Percentiles rank a stretch among this genome's conserved stretches.
These are phyloP conservation scores for Dryadomyces sulphureus DNA, from an alignment of 2,329 filamentous ascomycete species.

Conservation along the genomic window DNA sequence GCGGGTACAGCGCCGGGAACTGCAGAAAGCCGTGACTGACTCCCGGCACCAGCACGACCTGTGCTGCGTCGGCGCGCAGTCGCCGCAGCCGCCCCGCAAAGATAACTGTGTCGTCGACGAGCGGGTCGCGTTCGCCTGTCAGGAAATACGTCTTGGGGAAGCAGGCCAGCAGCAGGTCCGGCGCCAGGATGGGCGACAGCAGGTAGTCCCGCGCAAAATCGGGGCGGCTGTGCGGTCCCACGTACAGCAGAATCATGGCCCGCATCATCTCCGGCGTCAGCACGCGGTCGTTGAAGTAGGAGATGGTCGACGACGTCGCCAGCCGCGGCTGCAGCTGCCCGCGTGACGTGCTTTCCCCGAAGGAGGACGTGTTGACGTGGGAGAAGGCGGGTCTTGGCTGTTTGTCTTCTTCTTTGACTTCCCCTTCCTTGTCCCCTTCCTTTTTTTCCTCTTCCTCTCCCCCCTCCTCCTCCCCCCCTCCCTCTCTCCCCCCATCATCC, in stretches of 20 bases:
- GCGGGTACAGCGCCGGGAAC: conserved; percentile 75
- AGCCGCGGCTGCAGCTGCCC: conserved; percentile 61
- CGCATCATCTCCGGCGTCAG: conserved; percentile 97
- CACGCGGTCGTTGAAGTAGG: conserved; percentile 92
- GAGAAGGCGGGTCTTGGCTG: conserved; percentile 9
- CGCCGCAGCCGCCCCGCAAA: conserved; percentile 81
- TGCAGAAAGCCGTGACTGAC: conserved; percentile 91
- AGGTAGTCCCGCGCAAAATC: conserved; percentile 88
- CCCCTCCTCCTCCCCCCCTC: background rate
- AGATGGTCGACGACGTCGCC: conserved; percentile 92
- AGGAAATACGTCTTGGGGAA: conserved; percentile 93
- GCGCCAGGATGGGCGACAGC: conserved; percentile 77
- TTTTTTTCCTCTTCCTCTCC: background rate
- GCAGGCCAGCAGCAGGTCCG: conserved; percentile 64
- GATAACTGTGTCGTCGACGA: conserved; percentile 94
- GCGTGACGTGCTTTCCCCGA: too few species aligned
- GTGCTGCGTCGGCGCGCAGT: conserved; percentile 58
- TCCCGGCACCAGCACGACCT: conserved; percentile 74
- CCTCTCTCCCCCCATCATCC: conserved; percentile 54
- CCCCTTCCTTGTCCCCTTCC: conserved; percentile 1
- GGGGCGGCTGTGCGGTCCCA: conserved; percentile 82
- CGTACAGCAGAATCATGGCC: conserved; percentile 96
- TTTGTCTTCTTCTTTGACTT: conserved; percentile 1
- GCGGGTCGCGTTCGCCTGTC: conserved; percentile 84
- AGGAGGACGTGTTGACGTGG: conserved; percentile 7